These are phyloP conservation scores for Penicillium sclerotigenum DNA, from an alignment of 2,329 filamentous ascomycete species.

Conservation along the genomic window DNA sequence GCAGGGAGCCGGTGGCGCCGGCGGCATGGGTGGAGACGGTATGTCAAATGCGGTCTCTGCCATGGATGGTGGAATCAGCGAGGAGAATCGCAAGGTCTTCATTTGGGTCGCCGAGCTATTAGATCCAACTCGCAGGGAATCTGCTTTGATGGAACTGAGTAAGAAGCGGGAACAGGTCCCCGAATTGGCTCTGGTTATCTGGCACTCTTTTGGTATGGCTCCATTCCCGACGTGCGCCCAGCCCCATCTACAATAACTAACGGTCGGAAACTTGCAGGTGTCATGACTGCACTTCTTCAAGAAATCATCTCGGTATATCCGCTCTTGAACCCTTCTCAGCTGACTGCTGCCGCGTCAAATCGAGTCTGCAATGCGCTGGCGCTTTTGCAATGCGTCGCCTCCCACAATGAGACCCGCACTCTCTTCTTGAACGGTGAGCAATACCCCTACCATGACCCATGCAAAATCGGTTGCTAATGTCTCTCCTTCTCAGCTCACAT, in stretches of 20 bases:
- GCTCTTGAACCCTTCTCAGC: conserved; percentile 89
- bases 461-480: conserved; percentile 5
- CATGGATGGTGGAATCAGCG: conserved; percentile 68
- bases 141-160: conserved; percentile 88
- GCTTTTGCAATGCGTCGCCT: conserved; percentile 92
- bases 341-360: conserved; percentile 96
- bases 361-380: conserved; percentile 96
- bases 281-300: conserved; percentile 96
- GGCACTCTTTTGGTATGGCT: conserved; percentile 91
- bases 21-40: conserved; percentile 49
- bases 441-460: neutral
- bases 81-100: conserved; percentile 91
- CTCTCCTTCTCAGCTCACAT: conserved; percentile 71
- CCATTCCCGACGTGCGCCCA: conserved; percentile 14
- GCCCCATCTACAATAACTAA: conserved; percentile 18
- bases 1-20: conserved; percentile 38
- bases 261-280: conserved; percentile 56
- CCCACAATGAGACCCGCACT: conserved; percentile 91
- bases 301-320: conserved; percentile 99
- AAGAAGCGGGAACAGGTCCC: conserved; percentile 99
- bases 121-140: conserved; percentile 81
- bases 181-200: conserved; percentile 90
- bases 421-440: conserved; percentile 82
- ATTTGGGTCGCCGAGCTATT: conserved; percentile 89
- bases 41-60: conserved; percentile 35